These are phyloP conservation scores for Quercus suber DNA, from an alignment of 306 rosid species.

Conservation along the genomic window DNA sequence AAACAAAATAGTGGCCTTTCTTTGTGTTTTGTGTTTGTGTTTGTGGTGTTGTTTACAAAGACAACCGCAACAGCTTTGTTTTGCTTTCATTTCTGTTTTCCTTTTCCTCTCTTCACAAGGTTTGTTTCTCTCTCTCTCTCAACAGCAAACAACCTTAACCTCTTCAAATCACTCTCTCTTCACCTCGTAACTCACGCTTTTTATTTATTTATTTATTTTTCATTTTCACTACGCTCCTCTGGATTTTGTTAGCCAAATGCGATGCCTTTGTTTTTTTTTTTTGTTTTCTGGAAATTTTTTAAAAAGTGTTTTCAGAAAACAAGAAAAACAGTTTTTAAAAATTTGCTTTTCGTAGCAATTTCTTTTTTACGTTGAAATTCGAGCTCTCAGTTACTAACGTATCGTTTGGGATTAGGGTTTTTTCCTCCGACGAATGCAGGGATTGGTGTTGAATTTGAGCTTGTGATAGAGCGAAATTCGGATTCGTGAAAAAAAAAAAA, in stretches of 20 bases:
- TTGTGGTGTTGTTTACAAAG: background rate
- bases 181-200: conserved; percentile 46
- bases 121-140: conserved; percentile 26
- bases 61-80: conserved; percentile 15
- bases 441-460: conserved; percentile 25
- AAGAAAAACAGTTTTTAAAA: background rate
- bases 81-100: conserved; percentile 13
- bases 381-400: background rate
- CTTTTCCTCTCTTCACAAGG: conserved; percentile 27
- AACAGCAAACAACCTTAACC: conserved; percentile 39
- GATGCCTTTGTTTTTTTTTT: conserved; percentile 29
- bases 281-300: background rate
- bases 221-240: conserved; percentile 31
- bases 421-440: background rate
- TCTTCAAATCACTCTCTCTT: conserved; percentile 17
- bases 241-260: conserved; percentile 35
- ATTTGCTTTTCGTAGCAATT: background rate
- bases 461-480: conserved; percentile 12
- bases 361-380: background rate
- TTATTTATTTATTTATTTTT: too few species aligned
- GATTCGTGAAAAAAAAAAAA: background rate
- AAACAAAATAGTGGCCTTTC: conserved; percentile 1
- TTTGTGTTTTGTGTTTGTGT: too few species aligned
- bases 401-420: conserved; percentile 41
- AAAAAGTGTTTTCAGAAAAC: conserved; percentile 6